Evolutionary conservation across 2,329 filamentous ascomycete species (phyloP), one percentile per base, ranked within the genome.

Genomic region (Stemphylium beticola): DNA sequence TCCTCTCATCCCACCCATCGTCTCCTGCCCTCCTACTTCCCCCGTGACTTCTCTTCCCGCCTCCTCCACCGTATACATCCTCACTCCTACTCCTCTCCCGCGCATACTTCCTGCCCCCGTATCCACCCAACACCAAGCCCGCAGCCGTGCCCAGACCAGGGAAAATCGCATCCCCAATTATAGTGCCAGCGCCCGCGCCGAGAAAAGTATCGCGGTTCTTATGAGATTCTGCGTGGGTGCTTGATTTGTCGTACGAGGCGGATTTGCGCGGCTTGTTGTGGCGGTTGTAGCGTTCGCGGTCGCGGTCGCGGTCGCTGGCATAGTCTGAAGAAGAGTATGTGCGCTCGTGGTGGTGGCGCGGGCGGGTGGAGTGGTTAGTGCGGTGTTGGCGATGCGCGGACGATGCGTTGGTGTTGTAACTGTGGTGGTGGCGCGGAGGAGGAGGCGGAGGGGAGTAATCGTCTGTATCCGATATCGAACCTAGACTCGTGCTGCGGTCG

Each of bases 131-230:
- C 10, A 79, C 61, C 17, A 78, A 63, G 0, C 77, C 72, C 1
- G 64, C 71, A 4, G 68, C 71, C 1, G 72, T 79, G 3, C 78
- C 77, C 2, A 79, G 53, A 0, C 78, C 78, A 3, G 78, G 78
- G 38, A 80, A 78, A 9, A 80, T 76, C 12, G 66, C 68, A 56
- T 80, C 78, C 2, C 78, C 78, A 1, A 80, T 68, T 2, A 80
- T 53, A 4, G 76, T 77, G 11, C 78, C 78, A 2, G 73, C 78
- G 9, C 78, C 77, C 0, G 78, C 78, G 41, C 78, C 78, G 0
- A 80, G 61, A 45, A 80, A 80, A 0, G 77, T 78, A 31, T 77
- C 73, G 15, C 73, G 61, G 50, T 62, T 62, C 39, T 69, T 72
- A 36, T 65, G 65, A 4, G 62, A 20, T 4, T 43, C 41, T 1